Conservation (phyloP, 805 yeast genomes). For the Brettanomyces sp. region DNA sequence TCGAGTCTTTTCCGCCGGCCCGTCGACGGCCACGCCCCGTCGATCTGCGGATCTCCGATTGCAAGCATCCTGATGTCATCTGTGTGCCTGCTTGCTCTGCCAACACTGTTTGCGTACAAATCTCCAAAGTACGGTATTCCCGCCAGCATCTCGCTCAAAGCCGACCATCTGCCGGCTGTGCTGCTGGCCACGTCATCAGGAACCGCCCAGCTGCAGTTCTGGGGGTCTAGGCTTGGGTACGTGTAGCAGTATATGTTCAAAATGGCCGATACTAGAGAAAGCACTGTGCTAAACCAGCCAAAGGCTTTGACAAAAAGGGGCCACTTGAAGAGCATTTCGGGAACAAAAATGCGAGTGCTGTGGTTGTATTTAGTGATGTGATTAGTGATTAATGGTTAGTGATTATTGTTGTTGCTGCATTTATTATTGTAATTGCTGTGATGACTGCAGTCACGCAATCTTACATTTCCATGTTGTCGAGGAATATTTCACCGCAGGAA, state of each 20-base stretch:
- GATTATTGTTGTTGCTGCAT: too few relatives aligned
- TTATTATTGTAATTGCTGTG: too few relatives aligned
- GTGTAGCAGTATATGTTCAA: slow-evolving; percentile 62
- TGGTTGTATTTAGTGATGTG: too few relatives aligned
- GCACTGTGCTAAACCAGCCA: slow-evolving; percentile 12
- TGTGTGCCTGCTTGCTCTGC: slow-evolving; percentile 12
- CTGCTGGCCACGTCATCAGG: slow-evolving; percentile 8
- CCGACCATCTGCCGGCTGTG: slow-evolving; percentile 7
- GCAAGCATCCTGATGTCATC: slow-evolving; percentile 54
- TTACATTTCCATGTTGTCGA: too few relatives aligned
- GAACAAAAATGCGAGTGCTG: too few relatives aligned
- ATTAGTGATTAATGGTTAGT: too few relatives aligned
- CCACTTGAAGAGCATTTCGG: not conserved
- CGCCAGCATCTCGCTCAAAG: slow-evolving; percentile 12
- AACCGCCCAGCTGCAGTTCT: slow-evolving; percentile 52
- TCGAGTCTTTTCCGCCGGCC: slow-evolving; percentile 69
- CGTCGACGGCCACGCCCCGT: slow-evolving; percentile 72
- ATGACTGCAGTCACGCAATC: too few relatives aligned
- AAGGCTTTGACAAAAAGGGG: not conserved
- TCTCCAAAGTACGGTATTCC: slow-evolving; percentile 27
- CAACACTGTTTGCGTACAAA: slow-evolving; percentile 19
- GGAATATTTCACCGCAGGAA: too few relatives aligned
- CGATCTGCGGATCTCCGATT: slow-evolving; percentile 95
- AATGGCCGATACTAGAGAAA: slow-evolving; percentile 30
- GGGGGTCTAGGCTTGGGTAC: slow-evolving; percentile 56